Conservation (phyloP, 108 stramenopile species). For the Epithemia pelagica region DNA sequence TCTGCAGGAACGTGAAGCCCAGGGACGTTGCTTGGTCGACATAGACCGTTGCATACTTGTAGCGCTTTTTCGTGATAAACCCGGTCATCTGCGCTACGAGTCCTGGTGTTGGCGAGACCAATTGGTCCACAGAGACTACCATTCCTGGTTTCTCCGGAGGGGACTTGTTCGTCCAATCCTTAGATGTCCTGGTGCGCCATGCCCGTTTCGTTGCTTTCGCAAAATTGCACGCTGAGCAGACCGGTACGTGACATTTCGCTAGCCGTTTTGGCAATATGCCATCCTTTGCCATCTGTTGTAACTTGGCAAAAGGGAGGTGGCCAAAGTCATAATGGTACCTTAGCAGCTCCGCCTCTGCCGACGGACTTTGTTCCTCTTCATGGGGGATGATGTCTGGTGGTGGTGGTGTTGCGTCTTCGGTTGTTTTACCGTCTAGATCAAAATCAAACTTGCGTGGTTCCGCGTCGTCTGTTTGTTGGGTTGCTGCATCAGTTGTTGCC, state of each 20-base stretch:
- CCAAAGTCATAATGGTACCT: constrained; percentile 18
- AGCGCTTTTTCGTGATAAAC: constrained; percentile 23
- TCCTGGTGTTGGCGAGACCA: constrained; percentile 36
- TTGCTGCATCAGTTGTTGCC: neutral
- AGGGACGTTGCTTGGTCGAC: constrained; percentile 24
- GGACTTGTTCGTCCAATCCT: neutral
- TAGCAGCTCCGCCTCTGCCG: constrained; percentile 20
- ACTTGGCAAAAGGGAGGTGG: constrained; percentile 17
- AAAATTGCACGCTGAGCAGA: constrained; percentile 25
- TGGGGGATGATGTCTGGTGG: neutral
- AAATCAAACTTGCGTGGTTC: neutral
- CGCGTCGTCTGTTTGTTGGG: neutral
- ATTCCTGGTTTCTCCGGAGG: constrained; percentile 24
- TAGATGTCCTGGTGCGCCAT: constrained; percentile 11
- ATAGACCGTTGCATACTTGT: constrained; percentile 31
- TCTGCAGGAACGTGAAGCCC: constrained; percentile 27
- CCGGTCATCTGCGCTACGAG: constrained; percentile 40
- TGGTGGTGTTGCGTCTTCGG: neutral
- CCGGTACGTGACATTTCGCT: constrained; percentile 21
- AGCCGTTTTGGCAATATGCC: constrained; percentile 26
- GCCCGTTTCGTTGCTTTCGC: constrained; percentile 4
- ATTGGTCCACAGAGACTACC: constrained; percentile 37
- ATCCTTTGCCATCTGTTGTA: constrained; percentile 24
- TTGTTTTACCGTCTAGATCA: neutral
- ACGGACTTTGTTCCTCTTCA: constrained; percentile 8